Base-by-base conservation (phyloP, 805 yeast species). In the Isabelozyma gotoi region DNA sequence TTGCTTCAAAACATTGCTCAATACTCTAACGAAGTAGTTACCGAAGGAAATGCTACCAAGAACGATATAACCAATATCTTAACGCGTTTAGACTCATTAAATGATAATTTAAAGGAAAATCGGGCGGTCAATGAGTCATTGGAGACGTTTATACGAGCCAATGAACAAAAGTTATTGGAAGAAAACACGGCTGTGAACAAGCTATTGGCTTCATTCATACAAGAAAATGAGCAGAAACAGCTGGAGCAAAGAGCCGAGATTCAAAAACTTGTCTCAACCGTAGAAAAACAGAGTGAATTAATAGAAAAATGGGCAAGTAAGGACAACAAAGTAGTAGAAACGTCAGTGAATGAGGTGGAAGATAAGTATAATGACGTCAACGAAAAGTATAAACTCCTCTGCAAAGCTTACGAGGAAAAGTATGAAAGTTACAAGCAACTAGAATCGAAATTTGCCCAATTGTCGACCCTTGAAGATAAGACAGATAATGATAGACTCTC, bases 31-130 rank as follows among this genome's bases (percentile, higher is more conserved):
- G 70, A 66, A 33, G 69, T 68, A 3, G 53, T 62, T 6, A 61
- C 68, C 7, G 68, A 64, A 38, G 69, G 69, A 0, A 59, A 57
- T 47, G 70, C 68, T 35, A 65, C 69, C 7, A 67, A 62, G 37
- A 40, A 59, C 20, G 71, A 65, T 43, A 58, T 62, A 11, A 15
- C 19, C 19, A 33, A 33, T 17, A 17, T 15, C 7, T 14, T 33
- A 7, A 16, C n/a, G n/a, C 18, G n/a, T n/a, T 7, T 11, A 10
- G 36, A 33, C 14, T 15, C 36, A 8, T 33, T 14, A 3, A 17
- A 17, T 15, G 19, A 16, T 12, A 19, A 33, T 3, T 17, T 11
- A 19, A n/a, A 33, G 2, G 7, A 33, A 33, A 33, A 33, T 8
- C 11, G n/a, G 11, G 19, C 11, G 7, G 18, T 3, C 11, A 33